Percentiles rank a stretch among this genome's conserved stretches.
Conservation (phyloP, 108 stramenopile genomes). For the Chaetoceros tenuissimus region DNA sequence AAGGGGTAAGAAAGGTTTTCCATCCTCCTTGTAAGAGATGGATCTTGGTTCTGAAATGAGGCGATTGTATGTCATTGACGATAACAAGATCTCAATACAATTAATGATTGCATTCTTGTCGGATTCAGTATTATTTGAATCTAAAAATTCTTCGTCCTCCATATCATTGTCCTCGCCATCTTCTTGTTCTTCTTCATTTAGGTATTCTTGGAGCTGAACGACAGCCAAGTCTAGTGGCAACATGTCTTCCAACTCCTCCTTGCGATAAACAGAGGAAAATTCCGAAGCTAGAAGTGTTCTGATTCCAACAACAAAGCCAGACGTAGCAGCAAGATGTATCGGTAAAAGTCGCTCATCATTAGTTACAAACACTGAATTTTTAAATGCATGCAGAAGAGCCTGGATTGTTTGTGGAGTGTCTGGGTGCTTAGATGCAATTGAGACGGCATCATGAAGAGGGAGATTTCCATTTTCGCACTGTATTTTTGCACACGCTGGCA, state of each 20-base stretch:
- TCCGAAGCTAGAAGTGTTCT: conserved; percentile 16
- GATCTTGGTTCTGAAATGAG: neutral
- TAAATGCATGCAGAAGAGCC: conserved; percentile 7
- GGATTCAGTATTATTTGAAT: neutral
- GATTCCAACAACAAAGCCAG: conserved; percentile 9
- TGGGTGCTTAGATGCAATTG: conserved; percentile 7
- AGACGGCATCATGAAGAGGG: conserved; percentile 8
- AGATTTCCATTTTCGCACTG: conserved; percentile 16
- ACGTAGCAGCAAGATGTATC: conserved; percentile 16
- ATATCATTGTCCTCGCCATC: neutral
- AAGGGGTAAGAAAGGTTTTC: conserved; percentile 8
- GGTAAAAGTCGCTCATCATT: conserved; percentile 17
- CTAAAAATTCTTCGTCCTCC: neutral
- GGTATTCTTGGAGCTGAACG: conserved; percentile 3
- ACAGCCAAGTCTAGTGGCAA: conserved; percentile 16
- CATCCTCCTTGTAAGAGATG: neutral
- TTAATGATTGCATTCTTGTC: neutral
- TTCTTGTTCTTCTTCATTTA: neutral
- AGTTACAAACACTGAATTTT: conserved; percentile 6
- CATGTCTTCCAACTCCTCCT: conserved; percentile 15
- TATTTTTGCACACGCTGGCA: neutral
- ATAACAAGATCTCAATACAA: conserved; percentile 7
- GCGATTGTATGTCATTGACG: conserved; percentile 8
- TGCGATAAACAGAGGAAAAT: conserved; percentile 11
- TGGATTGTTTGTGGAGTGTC: conserved; percentile 16